A percentile compares a stretch with the other conserved stretches of the same genome.
Evolutionary conservation across 1,139 yeast genomes (phyloP).

Genomic region (Debaryomyces sp.): DNA sequence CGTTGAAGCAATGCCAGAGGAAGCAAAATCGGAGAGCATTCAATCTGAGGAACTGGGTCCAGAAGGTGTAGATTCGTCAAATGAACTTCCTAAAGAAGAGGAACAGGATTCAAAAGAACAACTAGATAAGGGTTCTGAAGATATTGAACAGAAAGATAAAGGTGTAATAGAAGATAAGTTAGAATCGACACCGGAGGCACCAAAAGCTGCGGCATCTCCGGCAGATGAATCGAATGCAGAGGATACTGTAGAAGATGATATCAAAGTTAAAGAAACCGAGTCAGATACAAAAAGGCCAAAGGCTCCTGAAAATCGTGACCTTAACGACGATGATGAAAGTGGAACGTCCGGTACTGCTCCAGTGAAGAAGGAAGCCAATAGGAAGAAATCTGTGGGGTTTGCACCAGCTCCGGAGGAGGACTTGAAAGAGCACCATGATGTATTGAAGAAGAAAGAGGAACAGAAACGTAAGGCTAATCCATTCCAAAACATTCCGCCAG

Average conservation of each 20-base stretch:
- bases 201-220: not conserved
- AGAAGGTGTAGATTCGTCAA: not conserved
- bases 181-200: not conserved
- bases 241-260: not conserved
- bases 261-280: not conserved
- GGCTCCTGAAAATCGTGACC: not conserved
- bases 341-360: not conserved
- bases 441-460: conserved; percentile 27
- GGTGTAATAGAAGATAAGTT: not conserved
- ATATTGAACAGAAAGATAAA: not conserved
- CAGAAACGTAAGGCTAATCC: conserved; percentile 32
- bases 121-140: not conserved
- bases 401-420: conserved; percentile 45
- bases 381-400: conserved; percentile 43
- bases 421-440: conserved; percentile 36
- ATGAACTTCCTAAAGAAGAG: not conserved
- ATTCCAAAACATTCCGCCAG: conserved; percentile 49
- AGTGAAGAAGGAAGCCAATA: conserved; percentile 8
- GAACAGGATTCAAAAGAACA: not conserved
- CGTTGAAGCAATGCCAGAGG: not conserved
- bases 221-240: not conserved
- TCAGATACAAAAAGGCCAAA: not conserved
- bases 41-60: not conserved
- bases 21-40: not conserved
- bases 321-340: not conserved